These are phyloP conservation scores for Wickerhamiella azyma DNA, from an alignment of 805 yeast species.

Conservation along the genomic window DNA sequence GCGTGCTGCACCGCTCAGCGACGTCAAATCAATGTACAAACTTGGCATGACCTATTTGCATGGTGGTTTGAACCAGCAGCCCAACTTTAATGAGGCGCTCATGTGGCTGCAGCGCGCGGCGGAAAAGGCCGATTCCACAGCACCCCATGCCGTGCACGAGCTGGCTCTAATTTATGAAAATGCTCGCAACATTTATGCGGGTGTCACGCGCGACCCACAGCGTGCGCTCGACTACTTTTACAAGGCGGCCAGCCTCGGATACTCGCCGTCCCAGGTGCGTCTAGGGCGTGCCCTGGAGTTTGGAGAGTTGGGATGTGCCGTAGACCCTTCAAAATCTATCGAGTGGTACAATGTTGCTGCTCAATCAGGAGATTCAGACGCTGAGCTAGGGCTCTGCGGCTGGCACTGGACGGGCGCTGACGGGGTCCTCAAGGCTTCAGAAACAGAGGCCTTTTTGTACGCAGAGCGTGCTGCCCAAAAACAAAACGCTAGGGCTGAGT, in stretches of 20 bases:
- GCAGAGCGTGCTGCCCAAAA: constrained; percentile 55
- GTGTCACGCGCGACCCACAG: constrained; percentile 21
- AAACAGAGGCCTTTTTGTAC: constrained; percentile 63
- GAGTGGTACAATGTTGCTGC: constrained; percentile 69
- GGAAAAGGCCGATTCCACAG: constrained; percentile 29
- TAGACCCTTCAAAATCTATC: constrained; percentile 45
- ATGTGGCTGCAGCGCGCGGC: constrained; percentile 42
- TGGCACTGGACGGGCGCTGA: constrained; percentile 70
- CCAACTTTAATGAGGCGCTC: constrained; percentile 33
- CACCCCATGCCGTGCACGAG: constrained; percentile 47
- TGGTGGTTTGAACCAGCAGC: constrained; percentile 31
- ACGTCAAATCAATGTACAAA: constrained; percentile 58
- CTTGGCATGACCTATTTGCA: constrained; percentile 50
- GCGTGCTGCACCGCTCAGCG: constrained; percentile 48
- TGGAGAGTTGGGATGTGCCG: constrained; percentile 41
- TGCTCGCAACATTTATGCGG: constrained; percentile 8
- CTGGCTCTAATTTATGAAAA: constrained; percentile 38
- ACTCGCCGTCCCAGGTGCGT: constrained; percentile 55
- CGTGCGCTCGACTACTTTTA: constrained; percentile 40
- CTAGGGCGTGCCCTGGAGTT: constrained; percentile 62
- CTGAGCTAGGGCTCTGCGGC: constrained; percentile 60
- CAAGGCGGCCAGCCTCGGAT: constrained; percentile 38
- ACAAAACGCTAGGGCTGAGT: constrained; percentile 57
- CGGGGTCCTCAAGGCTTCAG: constrained; percentile 42
- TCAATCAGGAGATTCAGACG: constrained; percentile 46